These are phyloP conservation scores for Oryza punctata DNA, from an alignment of 176 grass and related monocot genomes.

Conservation along the genomic window DNA sequence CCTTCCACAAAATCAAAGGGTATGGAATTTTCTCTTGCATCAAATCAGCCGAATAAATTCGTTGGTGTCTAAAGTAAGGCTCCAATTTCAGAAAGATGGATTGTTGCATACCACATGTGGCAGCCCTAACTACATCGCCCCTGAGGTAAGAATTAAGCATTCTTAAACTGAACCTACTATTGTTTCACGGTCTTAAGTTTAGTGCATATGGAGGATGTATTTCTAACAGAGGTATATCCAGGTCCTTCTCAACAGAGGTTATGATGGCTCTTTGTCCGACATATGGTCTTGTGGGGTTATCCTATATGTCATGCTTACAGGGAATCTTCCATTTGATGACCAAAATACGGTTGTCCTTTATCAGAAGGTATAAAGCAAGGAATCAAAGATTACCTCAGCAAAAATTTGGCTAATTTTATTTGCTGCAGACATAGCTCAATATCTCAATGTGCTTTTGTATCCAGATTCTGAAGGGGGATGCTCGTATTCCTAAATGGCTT, in stretches of 20 bases:
- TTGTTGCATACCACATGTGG: slow-evolving; percentile 93
- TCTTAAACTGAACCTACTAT: not conserved
- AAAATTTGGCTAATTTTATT: not conserved
- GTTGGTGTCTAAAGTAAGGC: not conserved
- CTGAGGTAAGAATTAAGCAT: slow-evolving; percentile 61
- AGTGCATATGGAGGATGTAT: slow-evolving; percentile 13
- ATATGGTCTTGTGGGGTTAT: slow-evolving; percentile 96
- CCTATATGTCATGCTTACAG: slow-evolving; percentile 90
- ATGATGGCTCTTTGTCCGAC: slow-evolving; percentile 81
- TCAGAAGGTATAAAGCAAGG: slow-evolving; percentile 58
- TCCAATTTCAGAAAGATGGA: slow-evolving; percentile 77
- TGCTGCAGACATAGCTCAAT: slow-evolving; percentile 26
- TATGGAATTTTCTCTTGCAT: slow-evolving; percentile 33
- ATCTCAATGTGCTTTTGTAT: slow-evolving; percentile 15
- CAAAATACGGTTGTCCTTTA: slow-evolving; percentile 74
- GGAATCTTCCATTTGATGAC: slow-evolving; percentile 82
- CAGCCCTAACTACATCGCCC: slow-evolving; percentile 94
- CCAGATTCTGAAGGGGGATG: slow-evolving; percentile 74
- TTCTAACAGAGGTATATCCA: slow-evolving; percentile 41
- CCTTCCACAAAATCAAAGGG: slow-evolving; percentile 73
- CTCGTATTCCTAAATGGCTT: slow-evolving; percentile 88
- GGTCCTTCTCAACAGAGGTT: slow-evolving; percentile 92
- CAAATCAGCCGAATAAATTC: slow-evolving; percentile 29
- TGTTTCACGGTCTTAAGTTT: slow-evolving; percentile 15
- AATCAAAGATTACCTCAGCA: not conserved